A percentile compares a stretch with the other conserved stretches of the same genome.
These are phyloP conservation scores for Xylaria longipes DNA, from an alignment of 495 filamentous ascomycete species.

Conservation along the genomic window DNA sequence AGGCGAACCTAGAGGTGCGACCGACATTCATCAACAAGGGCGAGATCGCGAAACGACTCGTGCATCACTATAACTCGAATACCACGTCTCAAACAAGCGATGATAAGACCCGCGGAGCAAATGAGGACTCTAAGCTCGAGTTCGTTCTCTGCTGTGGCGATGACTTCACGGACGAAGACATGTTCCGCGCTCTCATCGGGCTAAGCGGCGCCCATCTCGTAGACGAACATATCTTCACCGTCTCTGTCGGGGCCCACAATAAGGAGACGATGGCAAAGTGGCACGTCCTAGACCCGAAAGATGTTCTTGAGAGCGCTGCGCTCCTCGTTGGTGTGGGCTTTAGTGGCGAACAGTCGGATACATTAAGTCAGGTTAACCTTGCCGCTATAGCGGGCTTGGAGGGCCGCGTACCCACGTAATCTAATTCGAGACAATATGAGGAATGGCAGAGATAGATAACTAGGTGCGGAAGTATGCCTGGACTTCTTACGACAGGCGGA, in stretches of 20 bases:
- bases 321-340: constrained; percentile 65
- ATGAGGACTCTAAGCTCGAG: constrained; percentile 60
- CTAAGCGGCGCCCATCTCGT: constrained; percentile 57
- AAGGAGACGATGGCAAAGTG: constrained; percentile 87
- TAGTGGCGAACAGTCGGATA: constrained; percentile 50
- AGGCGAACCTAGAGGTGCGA: constrained; percentile 94
- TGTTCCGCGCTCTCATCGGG: constrained; percentile 69
- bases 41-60: constrained; percentile 81
- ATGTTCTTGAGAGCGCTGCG: constrained; percentile 81
- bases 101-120: constrained; percentile 16
- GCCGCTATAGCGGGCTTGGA: constrained; percentile 52
- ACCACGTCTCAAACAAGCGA: constrained; percentile 31
- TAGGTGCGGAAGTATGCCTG: neutral
- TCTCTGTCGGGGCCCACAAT: constrained; percentile 84
- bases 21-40: constrained; percentile 97
- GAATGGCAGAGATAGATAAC: neutral
- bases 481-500: neutral
- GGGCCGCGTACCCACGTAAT: constrained; percentile 33
- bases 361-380: constrained; percentile 53
- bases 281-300: constrained; percentile 84
- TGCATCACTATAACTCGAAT: constrained; percentile 65
- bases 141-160: constrained; percentile 92
- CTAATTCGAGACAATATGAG: neutral
- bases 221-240: constrained; percentile 74
- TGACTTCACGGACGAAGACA: constrained; percentile 97